A percentile compares a stretch with the other conserved stretches of the same genome.
These are phyloP conservation scores for Ogataea parapolymorpha DNA, from an alignment of 805 yeast species.

Conservation along the genomic window DNA sequence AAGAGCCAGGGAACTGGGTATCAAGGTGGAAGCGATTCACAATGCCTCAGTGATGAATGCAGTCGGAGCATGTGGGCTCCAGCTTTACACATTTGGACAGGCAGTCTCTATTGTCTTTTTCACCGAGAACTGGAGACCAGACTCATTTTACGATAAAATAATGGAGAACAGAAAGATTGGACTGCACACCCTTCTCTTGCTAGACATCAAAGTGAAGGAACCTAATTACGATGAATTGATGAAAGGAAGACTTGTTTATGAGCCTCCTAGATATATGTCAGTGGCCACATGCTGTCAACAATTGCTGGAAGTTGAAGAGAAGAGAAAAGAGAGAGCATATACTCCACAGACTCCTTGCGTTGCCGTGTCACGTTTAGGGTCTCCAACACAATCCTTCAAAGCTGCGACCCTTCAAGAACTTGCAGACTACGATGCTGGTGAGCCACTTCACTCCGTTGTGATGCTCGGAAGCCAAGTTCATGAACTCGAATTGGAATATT, in stretches of 20 bases:
- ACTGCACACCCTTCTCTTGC: slow-evolving; percentile 79
- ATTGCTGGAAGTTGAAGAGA: slow-evolving; percentile 81
- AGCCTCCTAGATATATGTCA: slow-evolving; percentile 96
- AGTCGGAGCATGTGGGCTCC: slow-evolving; percentile 96
- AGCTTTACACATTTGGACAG: slow-evolving; percentile 92
- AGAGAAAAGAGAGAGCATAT: slow-evolving; percentile 72
- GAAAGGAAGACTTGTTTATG: slow-evolving; percentile 85
- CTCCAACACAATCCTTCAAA: slow-evolving; percentile 76
- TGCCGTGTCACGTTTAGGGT: slow-evolving; percentile 87
- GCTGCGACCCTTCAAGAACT: slow-evolving; percentile 81
- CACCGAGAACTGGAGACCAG: slow-evolving; percentile 95
- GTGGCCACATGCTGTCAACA: slow-evolving; percentile 88
- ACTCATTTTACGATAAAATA: slow-evolving; percentile 85
- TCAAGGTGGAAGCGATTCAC: slow-evolving; percentile 79
- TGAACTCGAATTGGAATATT: slow-evolving; percentile 84
- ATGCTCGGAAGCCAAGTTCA: slow-evolving; percentile 92
- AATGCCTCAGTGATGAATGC: slow-evolving; percentile 98
- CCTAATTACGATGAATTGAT: slow-evolving; percentile 94
- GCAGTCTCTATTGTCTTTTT: slow-evolving; percentile 95
- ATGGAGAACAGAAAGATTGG: slow-evolving; percentile 89
- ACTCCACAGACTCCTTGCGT: slow-evolving; percentile 88
- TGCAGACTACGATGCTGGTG: slow-evolving; percentile 85
- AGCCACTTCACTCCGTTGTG: slow-evolving; percentile 87
- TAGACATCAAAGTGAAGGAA: slow-evolving; percentile 95
- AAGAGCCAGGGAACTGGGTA: slow-evolving; percentile 82